These are phyloP conservation scores for Trichophyton mentagrophytes DNA, from an alignment of 2,329 filamentous ascomycete genomes.

Conservation along the genomic window DNA sequence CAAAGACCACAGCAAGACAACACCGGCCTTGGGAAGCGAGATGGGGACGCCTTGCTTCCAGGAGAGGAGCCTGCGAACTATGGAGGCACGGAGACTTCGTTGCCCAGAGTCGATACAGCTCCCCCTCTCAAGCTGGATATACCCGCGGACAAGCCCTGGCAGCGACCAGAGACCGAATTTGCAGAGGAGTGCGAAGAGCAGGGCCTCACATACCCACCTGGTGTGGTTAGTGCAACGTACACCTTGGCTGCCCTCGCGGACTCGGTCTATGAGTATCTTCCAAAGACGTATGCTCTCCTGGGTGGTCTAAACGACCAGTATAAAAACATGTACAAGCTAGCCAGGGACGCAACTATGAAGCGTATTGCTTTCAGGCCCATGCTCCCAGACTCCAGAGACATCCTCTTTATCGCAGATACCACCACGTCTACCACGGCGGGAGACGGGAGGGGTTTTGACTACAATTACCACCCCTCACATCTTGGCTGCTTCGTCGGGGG, in stretches of 20 bases:
- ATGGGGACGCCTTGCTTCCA: conserved; percentile 12
- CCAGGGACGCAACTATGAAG: conserved; percentile 54
- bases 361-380: conserved; percentile 68
- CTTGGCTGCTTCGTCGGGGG: conserved; percentile 45
- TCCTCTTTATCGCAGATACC: conserved; percentile 52
- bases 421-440: conserved; percentile 27
- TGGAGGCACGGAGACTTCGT: neutral
- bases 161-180: neutral
- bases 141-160: neutral
- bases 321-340: conserved; percentile 55
- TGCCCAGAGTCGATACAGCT: neutral
- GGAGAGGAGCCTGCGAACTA: conserved; percentile 21
- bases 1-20: neutral
- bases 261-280: conserved; percentile 46
- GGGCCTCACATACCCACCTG: conserved; percentile 27
- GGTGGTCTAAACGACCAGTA: conserved; percentile 56
- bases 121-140: conserved; percentile 4
- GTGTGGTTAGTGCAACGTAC: conserved; percentile 18
- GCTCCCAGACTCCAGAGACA: conserved; percentile 52
- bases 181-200: conserved; percentile 24
- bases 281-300: conserved; percentile 59
- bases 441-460: conserved; percentile 15
- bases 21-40: neutral
- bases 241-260: conserved; percentile 45
- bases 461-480: conserved; percentile 37